A percentile compares a stretch with the other conserved stretches of the same genome.
Evolutionary conservation across 805 yeast species (phyloP).

Genomic region (Geotrichum ghanense): DNA sequence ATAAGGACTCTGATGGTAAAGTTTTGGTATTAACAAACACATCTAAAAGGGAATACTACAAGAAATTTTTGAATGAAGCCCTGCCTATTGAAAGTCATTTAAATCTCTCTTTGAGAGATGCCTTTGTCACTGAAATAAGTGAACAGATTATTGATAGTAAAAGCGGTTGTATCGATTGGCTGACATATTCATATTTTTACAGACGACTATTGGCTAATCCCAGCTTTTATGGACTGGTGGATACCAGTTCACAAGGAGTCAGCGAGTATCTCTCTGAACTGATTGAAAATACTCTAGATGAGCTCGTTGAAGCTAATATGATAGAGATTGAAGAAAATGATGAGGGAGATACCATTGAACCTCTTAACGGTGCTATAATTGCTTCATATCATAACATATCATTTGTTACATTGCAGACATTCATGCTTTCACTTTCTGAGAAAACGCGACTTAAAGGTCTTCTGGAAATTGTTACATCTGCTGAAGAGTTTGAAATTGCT

Average conservation of each 20-base stretch:
- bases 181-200: slow-evolving; percentile 75
- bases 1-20: slow-evolving; percentile 14
- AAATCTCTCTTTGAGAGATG: slow-evolving; percentile 48
- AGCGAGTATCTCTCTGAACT: slow-evolving; percentile 77
- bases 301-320: slow-evolving; percentile 47
- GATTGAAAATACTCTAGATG: slow-evolving; percentile 59
- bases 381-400: slow-evolving; percentile 63
- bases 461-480: slow-evolving; percentile 52
- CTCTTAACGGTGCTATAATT: slow-evolving; percentile 63
- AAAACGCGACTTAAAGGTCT: slow-evolving; percentile 50
- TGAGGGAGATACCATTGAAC: slow-evolving; percentile 31
- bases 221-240: slow-evolving; percentile 72
- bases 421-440: slow-evolving; percentile 38
- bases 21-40: slow-evolving; percentile 48
- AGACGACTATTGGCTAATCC: slow-evolving; percentile 76
- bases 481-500: slow-evolving; percentile 56
- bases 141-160: slow-evolving; percentile 48
- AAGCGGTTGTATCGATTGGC: slow-evolving; percentile 87
- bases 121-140: slow-evolving; percentile 63
- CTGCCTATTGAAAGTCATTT: slow-evolving; percentile 78
- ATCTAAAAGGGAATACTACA: slow-evolving; percentile 49
- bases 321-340: slow-evolving; percentile 43
- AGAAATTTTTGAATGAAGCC: slow-evolving; percentile 58
- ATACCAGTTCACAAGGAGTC: slow-evolving; percentile 51
- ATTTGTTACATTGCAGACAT: slow-evolving; percentile 53